Evolutionary conservation across 208 protist species (phyloP).

Genomic region (Phytomonas sp.): DNA sequence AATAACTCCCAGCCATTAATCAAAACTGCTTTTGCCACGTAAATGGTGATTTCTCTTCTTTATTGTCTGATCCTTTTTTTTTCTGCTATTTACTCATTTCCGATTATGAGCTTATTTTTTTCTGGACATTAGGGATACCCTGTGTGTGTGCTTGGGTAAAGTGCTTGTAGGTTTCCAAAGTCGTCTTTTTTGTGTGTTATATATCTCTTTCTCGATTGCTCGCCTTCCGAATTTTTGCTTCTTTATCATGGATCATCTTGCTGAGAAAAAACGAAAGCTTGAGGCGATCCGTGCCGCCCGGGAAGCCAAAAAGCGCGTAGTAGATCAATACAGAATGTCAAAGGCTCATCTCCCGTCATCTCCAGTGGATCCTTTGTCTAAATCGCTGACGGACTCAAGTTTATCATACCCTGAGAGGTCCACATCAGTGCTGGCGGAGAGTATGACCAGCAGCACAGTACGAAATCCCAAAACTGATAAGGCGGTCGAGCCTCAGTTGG

Average conservation of each 20-base stretch:
- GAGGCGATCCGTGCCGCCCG: slow-evolving; percentile 48
- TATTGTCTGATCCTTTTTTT: neutral
- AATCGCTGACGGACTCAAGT: neutral
- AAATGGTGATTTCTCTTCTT: neutral
- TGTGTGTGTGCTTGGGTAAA: neutral
- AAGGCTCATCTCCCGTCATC: neutral
- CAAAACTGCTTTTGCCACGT: neutral
- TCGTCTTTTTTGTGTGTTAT: slow-evolving; percentile 8
- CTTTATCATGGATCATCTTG: slow-evolving; percentile 36
- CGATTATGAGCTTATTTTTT: neutral
- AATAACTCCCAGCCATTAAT: neutral
- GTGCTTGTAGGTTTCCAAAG: neutral
- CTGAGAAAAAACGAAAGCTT: slow-evolving; percentile 52
- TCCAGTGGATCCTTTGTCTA: neutral
- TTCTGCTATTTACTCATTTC: neutral
- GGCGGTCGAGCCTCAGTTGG: neutral
- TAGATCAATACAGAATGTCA: slow-evolving; percentile 23
- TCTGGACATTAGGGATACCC: neutral
- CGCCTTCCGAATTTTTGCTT: neutral
- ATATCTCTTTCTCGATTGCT: neutral
- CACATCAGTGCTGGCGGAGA: neutral
- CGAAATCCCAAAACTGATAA: neutral
- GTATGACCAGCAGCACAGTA: neutral
- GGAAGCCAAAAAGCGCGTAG: slow-evolving; percentile 40
- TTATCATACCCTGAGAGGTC: neutral